Evolutionary conservation across 1,284 basidiomycete genomes (phyloP).

Genomic region (Termitomyces sp.): DNA sequence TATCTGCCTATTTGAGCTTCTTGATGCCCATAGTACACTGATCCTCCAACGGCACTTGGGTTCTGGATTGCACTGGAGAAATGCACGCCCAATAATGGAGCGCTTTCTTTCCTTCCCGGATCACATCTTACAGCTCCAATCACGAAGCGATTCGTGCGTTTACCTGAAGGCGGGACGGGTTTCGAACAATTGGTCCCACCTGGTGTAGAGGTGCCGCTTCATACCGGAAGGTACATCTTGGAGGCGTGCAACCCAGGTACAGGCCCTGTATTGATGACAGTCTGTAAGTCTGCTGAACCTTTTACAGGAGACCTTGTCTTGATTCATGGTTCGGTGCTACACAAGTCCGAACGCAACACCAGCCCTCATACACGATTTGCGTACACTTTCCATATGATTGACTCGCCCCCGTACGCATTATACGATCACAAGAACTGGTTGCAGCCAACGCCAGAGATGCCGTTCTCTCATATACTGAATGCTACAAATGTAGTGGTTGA

Average conservation of each 20-base stretch:
- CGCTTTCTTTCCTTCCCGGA: constrained; percentile 89
- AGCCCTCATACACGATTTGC: constrained; percentile 75
- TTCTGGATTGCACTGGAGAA: constrained; percentile 95
- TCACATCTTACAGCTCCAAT: constrained; percentile 75
- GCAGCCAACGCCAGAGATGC: constrained; percentile 78
- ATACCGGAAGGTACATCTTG: constrained; percentile 56
- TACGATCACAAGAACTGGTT: constrained; percentile 87
- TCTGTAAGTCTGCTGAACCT: background rate
- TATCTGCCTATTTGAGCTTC: background rate
- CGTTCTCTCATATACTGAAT: constrained; percentile 71
- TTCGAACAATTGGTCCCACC: constrained; percentile 61
- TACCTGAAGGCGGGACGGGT: constrained; percentile 69
- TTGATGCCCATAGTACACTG: constrained; percentile 66
- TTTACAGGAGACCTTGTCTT: constrained; percentile 74
- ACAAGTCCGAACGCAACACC: constrained; percentile 82
- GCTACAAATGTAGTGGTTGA: constrained; percentile 15
- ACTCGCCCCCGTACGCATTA: constrained; percentile 54
- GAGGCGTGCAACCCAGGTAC: constrained; percentile 76
- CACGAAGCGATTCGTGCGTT: constrained; percentile 78
- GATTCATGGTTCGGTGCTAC: constrained; percentile 86
- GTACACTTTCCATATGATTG: constrained; percentile 94
- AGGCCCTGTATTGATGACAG: background rate
- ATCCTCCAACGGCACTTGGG: constrained; percentile 87
- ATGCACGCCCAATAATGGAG: constrained; percentile 82
- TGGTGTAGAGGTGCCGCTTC: constrained; percentile 30